Evolutionary conservation across 495 filamentous ascomycete genomes (phyloP), one percentile per base, ranked within the genome.

Genomic region (Penicillium silybi): DNA sequence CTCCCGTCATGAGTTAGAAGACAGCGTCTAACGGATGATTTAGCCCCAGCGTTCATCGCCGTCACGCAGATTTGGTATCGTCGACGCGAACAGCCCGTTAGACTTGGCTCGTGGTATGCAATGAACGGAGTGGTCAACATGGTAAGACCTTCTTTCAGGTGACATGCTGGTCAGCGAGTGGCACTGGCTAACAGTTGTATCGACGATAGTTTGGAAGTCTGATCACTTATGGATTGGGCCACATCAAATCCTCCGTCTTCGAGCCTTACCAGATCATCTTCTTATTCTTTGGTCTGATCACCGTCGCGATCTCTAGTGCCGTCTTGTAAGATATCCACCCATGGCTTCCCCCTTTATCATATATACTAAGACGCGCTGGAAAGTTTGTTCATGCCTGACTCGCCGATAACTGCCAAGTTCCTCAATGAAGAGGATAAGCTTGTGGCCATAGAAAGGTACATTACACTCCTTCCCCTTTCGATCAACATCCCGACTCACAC

Each of bases 61-160:
- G 71, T 84, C 5, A 80, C 80, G 1, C 79, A 82, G 55, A 82
- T 84, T 80, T 85, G 82, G 82, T 85, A 80, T 59, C 68, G 79
- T 49, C 73, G 82, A 34, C 63, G 69, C 15, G 82, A 85, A 54
- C 82, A 85, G 64, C 82, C 82, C 2, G 68, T 81, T 23, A 63
- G 80, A 26, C 75, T 78, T 32, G 76, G 79, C 23, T 74, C 76
- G 13, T 85, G 82, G 82, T 83, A 85, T 61, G 74, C 78, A 3
- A 82, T 82, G 79, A 80, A 80, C 52, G 76, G 76, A 20, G 68
- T 79, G 22, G 74, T 75, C 19, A 75, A 79, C 46, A 79, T 79
- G 76, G 75, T 78, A 15, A 58, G 68, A 17, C n/a, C n/a, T 18
- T 16, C 34, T 13, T 27, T 22, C 13, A 20, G 42, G 27, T 38